Conservation (phyloP, 2,329 filamentous ascomycete genomes). For the Claviceps maximensis region DNA sequence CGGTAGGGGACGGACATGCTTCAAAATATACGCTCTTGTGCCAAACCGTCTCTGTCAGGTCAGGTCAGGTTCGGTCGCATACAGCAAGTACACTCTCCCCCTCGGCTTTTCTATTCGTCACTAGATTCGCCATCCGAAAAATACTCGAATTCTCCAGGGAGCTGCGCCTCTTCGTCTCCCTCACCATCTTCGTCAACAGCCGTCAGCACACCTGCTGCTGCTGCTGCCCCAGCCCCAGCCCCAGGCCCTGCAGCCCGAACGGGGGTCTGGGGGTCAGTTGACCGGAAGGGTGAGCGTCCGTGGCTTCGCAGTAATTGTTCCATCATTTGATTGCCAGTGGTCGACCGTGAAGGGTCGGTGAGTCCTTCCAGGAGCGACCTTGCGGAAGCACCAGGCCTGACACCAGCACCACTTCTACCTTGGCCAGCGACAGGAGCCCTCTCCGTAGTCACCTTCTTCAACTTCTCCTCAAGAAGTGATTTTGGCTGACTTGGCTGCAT, state of each 20-base stretch:
- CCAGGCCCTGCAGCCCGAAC: slow-evolving; percentile 30
- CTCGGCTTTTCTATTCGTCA: slow-evolving; percentile 13
- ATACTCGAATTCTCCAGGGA: slow-evolving; percentile 67
- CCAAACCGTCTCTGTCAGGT: too few relatives aligned
- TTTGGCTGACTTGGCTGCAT: slow-evolving; percentile 68
- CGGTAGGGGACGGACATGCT: too few relatives aligned
- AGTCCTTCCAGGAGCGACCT: slow-evolving; percentile 24
- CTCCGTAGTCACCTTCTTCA: slow-evolving; percentile 63
- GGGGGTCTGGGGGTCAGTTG: slow-evolving; percentile 16
- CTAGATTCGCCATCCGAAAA: slow-evolving; percentile 50
- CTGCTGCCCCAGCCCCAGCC: slow-evolving; percentile 51
- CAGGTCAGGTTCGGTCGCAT: too few relatives aligned
- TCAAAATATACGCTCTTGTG: too few relatives aligned
- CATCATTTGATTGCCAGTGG: slow-evolving; percentile 21
- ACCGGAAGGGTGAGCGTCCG: slow-evolving; percentile 21
- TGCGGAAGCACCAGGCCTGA: slow-evolving; percentile 17
- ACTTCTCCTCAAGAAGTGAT: slow-evolving; percentile 75
- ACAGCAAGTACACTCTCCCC: neutral
- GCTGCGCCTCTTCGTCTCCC: slow-evolving; percentile 55
- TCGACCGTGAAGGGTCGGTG: slow-evolving; percentile 19
- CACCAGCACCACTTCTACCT: slow-evolving; percentile 13
- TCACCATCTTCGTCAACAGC: slow-evolving; percentile 78
- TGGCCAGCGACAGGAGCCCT: slow-evolving; percentile 45
- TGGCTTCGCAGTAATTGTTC: slow-evolving; percentile 30
- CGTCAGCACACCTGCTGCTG: slow-evolving; percentile 68